A percentile compares a stretch with the other conserved stretches of the same genome.
Conservation (phyloP, 768 basidiomycete genomes). For the Collybia nuda region DNA sequence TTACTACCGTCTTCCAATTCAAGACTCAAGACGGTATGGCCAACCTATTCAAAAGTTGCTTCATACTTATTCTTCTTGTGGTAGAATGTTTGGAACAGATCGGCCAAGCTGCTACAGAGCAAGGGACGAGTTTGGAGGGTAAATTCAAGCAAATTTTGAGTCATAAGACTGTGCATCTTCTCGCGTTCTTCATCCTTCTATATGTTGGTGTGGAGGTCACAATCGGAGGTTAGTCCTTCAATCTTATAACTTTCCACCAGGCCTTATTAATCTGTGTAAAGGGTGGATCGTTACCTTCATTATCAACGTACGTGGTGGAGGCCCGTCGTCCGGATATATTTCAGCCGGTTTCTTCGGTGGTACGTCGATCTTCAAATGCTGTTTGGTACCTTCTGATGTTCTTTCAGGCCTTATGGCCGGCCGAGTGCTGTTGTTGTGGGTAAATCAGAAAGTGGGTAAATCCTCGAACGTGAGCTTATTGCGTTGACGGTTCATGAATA, state of each 20-base stretch:
- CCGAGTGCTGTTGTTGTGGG: slow-evolving; percentile 51
- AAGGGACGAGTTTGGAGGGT: slow-evolving; percentile 26
- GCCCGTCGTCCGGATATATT: slow-evolving; percentile 28
- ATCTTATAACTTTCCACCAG: background rate
- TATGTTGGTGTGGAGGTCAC: slow-evolving; percentile 73
- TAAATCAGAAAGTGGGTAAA: slow-evolving; percentile 44
- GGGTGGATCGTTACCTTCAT: slow-evolving; percentile 74
- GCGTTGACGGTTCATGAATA: slow-evolving; percentile 12
- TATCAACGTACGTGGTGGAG: slow-evolving; percentile 31
- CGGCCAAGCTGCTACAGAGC: slow-evolving; percentile 40
- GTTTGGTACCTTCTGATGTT: background rate
- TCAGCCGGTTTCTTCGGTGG: slow-evolving; percentile 23
- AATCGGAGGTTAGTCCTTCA: slow-evolving; percentile 35
- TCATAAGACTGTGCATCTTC: slow-evolving; percentile 53
- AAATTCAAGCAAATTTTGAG: slow-evolving; percentile 49
- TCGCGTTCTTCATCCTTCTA: slow-evolving; percentile 62
- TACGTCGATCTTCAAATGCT: background rate
- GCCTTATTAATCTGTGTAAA: slow-evolving; percentile 14
- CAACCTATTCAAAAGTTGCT: background rate
- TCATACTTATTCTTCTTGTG: background rate
- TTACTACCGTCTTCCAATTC: slow-evolving; percentile 61
- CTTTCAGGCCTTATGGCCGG: slow-evolving; percentile 52
- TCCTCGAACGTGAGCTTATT: no score
- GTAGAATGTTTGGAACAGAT: slow-evolving; percentile 49
- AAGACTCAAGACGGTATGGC: slow-evolving; percentile 66